phyloP scores from a whole-genome alignment of 2,329 filamentous ascomycete species.

The Fusarium dimerum region DNA sequence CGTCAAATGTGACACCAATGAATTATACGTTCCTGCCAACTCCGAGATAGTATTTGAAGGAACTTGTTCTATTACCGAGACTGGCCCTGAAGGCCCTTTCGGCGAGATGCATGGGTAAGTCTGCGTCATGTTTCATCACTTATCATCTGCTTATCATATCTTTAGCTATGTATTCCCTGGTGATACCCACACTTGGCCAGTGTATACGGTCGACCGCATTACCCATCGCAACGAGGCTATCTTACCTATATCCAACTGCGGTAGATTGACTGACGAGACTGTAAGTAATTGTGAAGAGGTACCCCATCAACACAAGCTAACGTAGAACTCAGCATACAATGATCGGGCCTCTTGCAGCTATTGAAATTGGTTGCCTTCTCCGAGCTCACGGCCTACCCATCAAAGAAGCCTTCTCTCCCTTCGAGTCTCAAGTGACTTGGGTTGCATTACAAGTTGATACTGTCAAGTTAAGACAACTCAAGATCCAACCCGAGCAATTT shows the following conservation, averaged over 20 bases:
- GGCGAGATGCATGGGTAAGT: conserved; percentile 40
- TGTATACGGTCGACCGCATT: conserved; percentile 9
- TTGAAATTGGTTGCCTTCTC: conserved; percentile 12
- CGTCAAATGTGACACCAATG: conserved; percentile 54
- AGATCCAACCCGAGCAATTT: conserved; percentile 45
- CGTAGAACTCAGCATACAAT: conserved; percentile 15
- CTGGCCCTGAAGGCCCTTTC: conserved; percentile 41
- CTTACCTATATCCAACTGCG: conserved; percentile 12
- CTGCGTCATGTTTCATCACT: too few relatives aligned
- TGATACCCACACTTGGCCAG: conserved; percentile 7
- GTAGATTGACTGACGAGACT: conserved; percentile 15
- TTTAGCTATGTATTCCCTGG: conserved; percentile 14
- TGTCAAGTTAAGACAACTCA: conserved; percentile 55
- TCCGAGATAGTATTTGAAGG: conserved; percentile 54
- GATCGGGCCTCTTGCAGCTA: conserved; percentile 20
- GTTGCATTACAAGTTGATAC: conserved; percentile 57
- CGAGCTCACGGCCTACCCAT: conserved; percentile 40
- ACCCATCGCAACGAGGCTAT: conserved; percentile 15
- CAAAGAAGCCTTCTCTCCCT: conserved; percentile 44
- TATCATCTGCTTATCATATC: not conserved
- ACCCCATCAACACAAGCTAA: not conserved
- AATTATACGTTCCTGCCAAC: conserved; percentile 49
- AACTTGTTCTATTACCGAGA: conserved; percentile 45
- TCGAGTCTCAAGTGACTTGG: conserved; percentile 51
- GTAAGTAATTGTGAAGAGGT: too few relatives aligned